Percentiles rank a stretch among this genome's conserved stretches.
phyloP scores from a whole-genome alignment of 495 filamentous ascomycete species.

The Melanomma pulvis-pyrius region DNA sequence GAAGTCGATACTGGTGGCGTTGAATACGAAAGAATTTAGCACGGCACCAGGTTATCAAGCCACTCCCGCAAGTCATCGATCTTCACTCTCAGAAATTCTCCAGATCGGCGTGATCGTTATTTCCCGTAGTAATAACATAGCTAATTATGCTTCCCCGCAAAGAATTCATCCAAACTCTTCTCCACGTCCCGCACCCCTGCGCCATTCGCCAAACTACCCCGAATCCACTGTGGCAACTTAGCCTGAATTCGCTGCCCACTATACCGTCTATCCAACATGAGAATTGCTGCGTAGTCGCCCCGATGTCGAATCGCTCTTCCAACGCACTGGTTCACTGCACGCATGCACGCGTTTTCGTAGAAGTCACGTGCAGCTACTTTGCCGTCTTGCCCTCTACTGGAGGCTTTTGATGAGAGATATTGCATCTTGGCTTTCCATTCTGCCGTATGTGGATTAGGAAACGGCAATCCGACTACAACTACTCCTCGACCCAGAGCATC shows the following conservation, averaged over 20 bases:
- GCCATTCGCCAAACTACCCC: conserved; percentile 57
- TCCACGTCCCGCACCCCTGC: conserved; percentile 57
- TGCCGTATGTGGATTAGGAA: conserved; percentile 84
- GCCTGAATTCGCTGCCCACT: conserved; percentile 63
- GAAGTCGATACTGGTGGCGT: not conserved
- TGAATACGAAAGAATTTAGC: not conserved
- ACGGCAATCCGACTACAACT: conserved; percentile 86
- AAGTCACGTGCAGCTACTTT: conserved; percentile 75
- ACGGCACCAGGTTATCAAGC: not conserved
- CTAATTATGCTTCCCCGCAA: conserved; percentile 33
- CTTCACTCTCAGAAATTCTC: not conserved
- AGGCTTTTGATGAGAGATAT: conserved; percentile 74
- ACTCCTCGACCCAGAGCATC: conserved; percentile 88
- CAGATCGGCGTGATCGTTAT: not conserved
- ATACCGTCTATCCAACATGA: conserved; percentile 83
- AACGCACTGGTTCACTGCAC: conserved; percentile 95
- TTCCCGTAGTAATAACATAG: not conserved
- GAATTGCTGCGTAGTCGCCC: conserved; percentile 85
- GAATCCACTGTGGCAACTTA: conserved; percentile 92
- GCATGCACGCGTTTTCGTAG: conserved; percentile 95
- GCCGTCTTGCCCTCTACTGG: conserved; percentile 49
- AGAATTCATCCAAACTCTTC: conserved; percentile 58
- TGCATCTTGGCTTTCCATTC: conserved; percentile 92
- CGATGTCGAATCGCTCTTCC: conserved; percentile 88
- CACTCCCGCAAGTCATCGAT: conserved; percentile 13